Conservation (phyloP, 495 filamentous ascomycete genomes). For the Penicillium crystallinum region DNA sequence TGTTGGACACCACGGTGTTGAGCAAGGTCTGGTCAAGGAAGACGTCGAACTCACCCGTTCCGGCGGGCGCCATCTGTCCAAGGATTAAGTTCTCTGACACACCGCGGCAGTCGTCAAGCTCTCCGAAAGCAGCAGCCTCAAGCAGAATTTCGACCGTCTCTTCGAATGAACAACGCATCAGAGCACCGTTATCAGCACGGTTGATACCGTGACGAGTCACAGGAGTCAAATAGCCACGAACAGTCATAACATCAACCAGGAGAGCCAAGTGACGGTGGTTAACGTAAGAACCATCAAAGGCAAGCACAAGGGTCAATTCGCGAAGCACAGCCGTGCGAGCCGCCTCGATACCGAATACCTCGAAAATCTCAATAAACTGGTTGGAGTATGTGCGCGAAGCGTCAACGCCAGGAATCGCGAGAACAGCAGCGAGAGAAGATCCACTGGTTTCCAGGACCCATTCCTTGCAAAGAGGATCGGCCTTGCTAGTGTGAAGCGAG, state of each 20-base stretch:
- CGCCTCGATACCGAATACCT: constrained; percentile 94
- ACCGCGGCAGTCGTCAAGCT: constrained; percentile 95
- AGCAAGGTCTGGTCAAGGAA: constrained; percentile 91
- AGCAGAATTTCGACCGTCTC: constrained; percentile 98
- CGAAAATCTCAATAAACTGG: constrained; percentile 87
- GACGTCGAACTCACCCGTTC: constrained; percentile 91
- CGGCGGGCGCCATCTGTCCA: constrained; percentile 92
- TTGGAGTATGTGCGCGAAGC: constrained; percentile 88
- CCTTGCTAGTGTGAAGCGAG: constrained; percentile 61
- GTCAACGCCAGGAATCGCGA: constrained; percentile 85
- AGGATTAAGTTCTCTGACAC: constrained; percentile 99
- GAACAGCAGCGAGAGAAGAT: constrained; percentile 73
- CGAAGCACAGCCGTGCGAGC: constrained; percentile 77
- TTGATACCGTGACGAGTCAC: constrained; percentile 99
- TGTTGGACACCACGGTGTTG: constrained; percentile 88
- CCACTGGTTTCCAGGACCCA: constrained; percentile 95
- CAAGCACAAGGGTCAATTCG: constrained; percentile 84
- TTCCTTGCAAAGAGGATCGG: constrained; percentile 69
- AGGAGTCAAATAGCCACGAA: constrained; percentile 85
- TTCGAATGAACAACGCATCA: constrained; percentile 99
- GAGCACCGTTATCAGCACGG: constrained; percentile 89
- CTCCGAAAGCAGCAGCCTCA: constrained; percentile 87
- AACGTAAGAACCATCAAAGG: constrained; percentile 98
- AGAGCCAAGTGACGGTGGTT: constrained; percentile 96
- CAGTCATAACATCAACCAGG: constrained; percentile 98